Conservation (phyloP, 352 stramenopile genomes). For the Plasmopara muralis region DNA sequence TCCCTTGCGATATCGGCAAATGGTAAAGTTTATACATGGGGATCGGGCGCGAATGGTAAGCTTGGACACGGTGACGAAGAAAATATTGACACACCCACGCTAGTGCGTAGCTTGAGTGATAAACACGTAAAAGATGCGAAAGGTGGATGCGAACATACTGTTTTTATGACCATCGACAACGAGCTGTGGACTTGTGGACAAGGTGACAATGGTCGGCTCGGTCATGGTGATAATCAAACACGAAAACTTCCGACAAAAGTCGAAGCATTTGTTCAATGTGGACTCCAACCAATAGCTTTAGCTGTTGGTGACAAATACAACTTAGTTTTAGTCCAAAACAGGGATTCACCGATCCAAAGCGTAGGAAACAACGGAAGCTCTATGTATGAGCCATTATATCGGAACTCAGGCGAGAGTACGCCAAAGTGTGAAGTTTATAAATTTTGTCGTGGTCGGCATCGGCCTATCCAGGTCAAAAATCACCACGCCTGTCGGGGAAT, state of each 20-base stretch:
- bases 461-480: constrained; percentile 5
- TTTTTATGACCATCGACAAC: constrained; percentile 45
- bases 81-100: constrained; percentile 53
- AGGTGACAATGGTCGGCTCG: constrained; percentile 71
- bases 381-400: constrained; percentile 3
- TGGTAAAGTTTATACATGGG: constrained; percentile 70
- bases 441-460: constrained; percentile 1
- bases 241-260: constrained; percentile 53
- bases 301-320: constrained; percentile 86
- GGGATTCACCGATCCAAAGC: constrained; percentile 6
- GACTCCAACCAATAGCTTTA: constrained; percentile 57
- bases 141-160: constrained; percentile 75
- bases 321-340: constrained; percentile 56
- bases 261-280: constrained; percentile 43
- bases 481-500: not conserved
- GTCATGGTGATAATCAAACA: constrained; percentile 61
- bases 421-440: constrained; percentile 1
- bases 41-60: constrained; percentile 75
- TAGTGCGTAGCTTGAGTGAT: constrained; percentile 38
- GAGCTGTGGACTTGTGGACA: constrained; percentile 80
- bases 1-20: constrained; percentile 58
- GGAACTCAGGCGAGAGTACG: not conserved
- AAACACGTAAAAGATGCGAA: constrained; percentile 63
- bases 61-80: constrained; percentile 80
- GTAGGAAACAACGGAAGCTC: not conserved